Percentiles rank a stretch among this genome's conserved stretches.
Evolutionary conservation across 1,284 basidiomycete genomes (phyloP).

Genomic region (Pascua guehoae): DNA sequence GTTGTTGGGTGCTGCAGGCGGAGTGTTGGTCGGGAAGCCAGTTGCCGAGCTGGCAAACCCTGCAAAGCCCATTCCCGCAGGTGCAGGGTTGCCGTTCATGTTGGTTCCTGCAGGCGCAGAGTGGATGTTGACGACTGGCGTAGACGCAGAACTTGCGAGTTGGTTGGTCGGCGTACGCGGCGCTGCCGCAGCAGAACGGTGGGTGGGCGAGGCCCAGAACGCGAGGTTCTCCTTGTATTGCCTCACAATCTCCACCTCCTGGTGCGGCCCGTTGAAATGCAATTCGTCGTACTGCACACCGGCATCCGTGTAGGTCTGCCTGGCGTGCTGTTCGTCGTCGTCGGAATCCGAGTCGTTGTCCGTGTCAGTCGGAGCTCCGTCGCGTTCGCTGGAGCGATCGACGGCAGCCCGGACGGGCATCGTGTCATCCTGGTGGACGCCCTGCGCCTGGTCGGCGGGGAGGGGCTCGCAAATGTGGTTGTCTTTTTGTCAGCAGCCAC

Average conservation of each 20-base stretch:
- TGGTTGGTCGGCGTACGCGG: too few species aligned
- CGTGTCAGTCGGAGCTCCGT: slow-evolving; percentile 2
- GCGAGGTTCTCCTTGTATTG: not conserved
- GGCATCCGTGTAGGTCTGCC: not conserved
- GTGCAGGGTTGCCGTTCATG: not conserved
- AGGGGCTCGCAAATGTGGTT: slow-evolving; percentile 25
- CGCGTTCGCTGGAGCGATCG: not conserved
- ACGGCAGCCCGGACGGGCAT: not conserved
- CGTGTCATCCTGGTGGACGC: slow-evolving; percentile 19
- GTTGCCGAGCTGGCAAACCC: not conserved
- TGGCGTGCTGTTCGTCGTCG: slow-evolving; percentile 1
- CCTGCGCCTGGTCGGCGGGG: slow-evolving; percentile 10
- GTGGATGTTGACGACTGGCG: too few species aligned
- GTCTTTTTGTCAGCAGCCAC: slow-evolving; percentile 5
- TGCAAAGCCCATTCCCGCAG: not conserved
- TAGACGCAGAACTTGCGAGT: too few species aligned
- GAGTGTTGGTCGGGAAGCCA: too few species aligned
- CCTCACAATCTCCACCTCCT: not conserved
- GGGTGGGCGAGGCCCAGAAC: not conserved
- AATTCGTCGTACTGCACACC: not conserved
- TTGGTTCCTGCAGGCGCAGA: not conserved
- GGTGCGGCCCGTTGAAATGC: not conserved
- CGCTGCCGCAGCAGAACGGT: not conserved
- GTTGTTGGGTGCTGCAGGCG: not conserved
- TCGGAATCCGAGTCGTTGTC: slow-evolving; percentile 2